Base-by-base conservation (phyloP, 345 rosid species). In the Rhodamnia argentea region DNA sequence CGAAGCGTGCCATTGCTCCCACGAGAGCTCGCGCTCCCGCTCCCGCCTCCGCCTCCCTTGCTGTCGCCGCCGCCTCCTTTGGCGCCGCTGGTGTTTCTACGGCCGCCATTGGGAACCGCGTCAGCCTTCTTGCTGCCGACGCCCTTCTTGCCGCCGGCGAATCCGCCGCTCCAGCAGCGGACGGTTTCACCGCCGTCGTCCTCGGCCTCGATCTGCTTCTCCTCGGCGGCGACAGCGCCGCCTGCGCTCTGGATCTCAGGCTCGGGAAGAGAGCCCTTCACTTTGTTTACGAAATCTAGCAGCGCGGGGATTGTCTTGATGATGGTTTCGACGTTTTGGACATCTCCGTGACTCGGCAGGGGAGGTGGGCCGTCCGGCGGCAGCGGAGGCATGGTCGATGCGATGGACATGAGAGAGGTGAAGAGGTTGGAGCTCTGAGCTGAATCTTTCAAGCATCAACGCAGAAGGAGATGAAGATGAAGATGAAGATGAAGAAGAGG, bases 181-280 rank as follows among this genome's bases (percentile, higher is more conserved):
- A 60, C 0, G 9, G 70, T n/a, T 60, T 60, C 16, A 37, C 3
- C 70, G 10, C 37, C 64, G 32, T 2, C 37, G 37, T 22, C 59
- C 20, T 1, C 27, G 74, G 10, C 74, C 0, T 60, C 74, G 20
- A n/a, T 59, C 70, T n/a, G 13, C 70, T 0, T 0, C 32, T n/a
- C 32, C 70, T 1, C 1, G 74, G 74, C 5, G 74, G 74, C 37
- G 74, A 60, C 37, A 59, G 32, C 37, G 70, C 32, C 18, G 37
- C 27, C 32, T n/a, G 0, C 70, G 9, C 70, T 59, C 70, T 13
- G 70, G 32, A 7, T 15, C 32, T n/a, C 64, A 58, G 29, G 29
- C 64, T 58, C 32, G 3, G 37, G 70, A 59, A 59, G 70, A n/a
- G 70, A 59, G 37, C 14, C 0, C 70, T 13, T 59, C 0, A 59